A percentile compares a stretch with the other conserved stretches of the same genome.
Evolutionary conservation across 495 filamentous ascomycete species (phyloP).

Genomic region (Lasiosphaeris hirsuta): DNA sequence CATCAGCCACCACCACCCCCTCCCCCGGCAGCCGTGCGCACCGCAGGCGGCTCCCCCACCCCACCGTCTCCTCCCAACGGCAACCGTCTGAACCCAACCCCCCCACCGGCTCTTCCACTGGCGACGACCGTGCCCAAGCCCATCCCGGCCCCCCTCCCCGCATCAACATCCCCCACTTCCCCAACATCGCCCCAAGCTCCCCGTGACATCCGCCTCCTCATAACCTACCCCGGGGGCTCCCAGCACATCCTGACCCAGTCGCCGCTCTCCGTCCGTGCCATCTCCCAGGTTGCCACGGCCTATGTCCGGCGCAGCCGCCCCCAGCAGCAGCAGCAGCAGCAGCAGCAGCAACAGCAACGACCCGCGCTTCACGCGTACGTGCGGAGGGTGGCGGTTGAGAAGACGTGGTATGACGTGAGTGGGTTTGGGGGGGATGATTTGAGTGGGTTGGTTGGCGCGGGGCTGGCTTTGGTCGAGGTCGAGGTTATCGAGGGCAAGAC

Average conservation of each 20-base stretch:
- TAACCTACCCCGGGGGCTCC: conserved; percentile 31
- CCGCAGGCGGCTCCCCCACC: not conserved
- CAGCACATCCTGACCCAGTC: not conserved
- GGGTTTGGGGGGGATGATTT: no score
- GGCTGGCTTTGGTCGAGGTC: no score
- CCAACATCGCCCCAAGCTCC: not conserved
- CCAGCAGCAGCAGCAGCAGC: no score
- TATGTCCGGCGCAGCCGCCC: no score
- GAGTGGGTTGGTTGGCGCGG: no score
- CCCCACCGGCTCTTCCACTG: not conserved
- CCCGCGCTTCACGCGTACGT: no score
- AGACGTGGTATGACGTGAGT: no score
- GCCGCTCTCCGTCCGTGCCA: conserved; percentile 20
- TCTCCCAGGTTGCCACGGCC: conserved; percentile 17
- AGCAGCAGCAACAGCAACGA: no score
- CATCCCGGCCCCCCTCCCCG: not conserved
- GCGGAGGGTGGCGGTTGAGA: no score
- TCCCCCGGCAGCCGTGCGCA: not conserved
- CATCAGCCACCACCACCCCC: not conserved
- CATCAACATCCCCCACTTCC: not conserved
- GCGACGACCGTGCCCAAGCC: not conserved
- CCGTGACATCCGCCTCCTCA: conserved; percentile 26
- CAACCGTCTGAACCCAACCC: not conserved
- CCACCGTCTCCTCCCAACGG: not conserved
- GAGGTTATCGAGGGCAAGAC: no score